A percentile compares a stretch with the other conserved stretches of the same genome.
phyloP scores from a whole-genome alignment of 2,329 filamentous ascomycete species.

The Xylaria sp. region DNA sequence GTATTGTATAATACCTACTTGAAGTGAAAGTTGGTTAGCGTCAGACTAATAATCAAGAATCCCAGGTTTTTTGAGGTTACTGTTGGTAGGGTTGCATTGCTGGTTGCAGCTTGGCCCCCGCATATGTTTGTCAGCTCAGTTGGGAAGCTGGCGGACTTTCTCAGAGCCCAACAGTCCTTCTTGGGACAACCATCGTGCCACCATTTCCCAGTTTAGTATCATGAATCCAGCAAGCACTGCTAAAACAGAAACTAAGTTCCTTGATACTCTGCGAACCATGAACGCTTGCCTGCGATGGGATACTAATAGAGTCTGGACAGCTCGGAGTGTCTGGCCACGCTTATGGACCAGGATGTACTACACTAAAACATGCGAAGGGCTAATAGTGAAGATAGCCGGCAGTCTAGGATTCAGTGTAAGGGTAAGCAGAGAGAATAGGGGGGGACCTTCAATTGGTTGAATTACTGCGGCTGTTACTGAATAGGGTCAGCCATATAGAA shows the following conservation, averaged over 20 bases:
- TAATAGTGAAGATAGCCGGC: conserved; percentile 5
- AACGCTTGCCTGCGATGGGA: neutral
- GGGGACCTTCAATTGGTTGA: conserved; percentile 13
- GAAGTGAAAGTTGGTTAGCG: conserved; percentile 6
- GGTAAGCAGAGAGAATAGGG: conserved; percentile 4
- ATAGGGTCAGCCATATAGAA: conserved; percentile 25
- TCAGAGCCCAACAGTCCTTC: neutral
- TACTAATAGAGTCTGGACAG: neutral
- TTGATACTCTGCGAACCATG: conserved; percentile 12
- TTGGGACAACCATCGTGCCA: conserved; percentile 11
- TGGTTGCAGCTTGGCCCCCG: conserved; percentile 21
- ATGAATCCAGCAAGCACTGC: neutral
- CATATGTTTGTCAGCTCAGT: conserved; percentile 20
- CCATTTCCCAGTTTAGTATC: conserved; percentile 7
- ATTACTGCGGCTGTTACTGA: conserved; percentile 1
- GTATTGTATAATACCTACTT: neutral
- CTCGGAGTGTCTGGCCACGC: neutral
- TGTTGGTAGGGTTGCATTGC: conserved; percentile 20
- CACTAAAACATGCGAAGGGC: neutral
- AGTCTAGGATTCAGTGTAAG: neutral
- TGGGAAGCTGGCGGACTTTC: conserved; percentile 16
- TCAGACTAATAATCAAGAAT: conserved; percentile 14
- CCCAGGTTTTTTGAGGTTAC: conserved; percentile 10
- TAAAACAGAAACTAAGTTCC: conserved; percentile 24
- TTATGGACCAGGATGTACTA: conserved; percentile 4